Base-by-base conservation (phyloP, 371 early-diverging fungal species). In the Choanephora cucurbitarum region DNA sequence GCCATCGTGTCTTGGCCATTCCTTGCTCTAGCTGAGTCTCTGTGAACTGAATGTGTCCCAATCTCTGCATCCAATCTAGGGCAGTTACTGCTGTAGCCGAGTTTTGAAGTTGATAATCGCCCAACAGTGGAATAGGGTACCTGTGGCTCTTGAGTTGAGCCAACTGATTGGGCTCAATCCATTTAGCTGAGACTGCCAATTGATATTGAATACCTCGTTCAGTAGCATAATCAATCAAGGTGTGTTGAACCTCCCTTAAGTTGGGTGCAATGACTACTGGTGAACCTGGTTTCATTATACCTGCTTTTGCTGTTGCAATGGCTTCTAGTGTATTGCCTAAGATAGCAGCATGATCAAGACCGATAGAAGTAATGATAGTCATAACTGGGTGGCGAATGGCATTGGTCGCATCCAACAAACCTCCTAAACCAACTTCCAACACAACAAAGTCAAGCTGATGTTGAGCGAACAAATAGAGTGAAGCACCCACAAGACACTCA, bases 351-450 rank as follows among this genome's bases (percentile, higher is more conserved):
- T 94, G 94, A 64, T 94, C 94, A 55, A 83, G 43, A 2, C 86
- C 91, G 33, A 94, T 83, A 0, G 84, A 50, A 3, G 90, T 84
- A 24, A 93, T 77, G 39, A 90, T 70, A 2, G 77, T 61, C 51
- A 81, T 77, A 10, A 67, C 58, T 0, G 80, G 70, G 10, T 54
- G 48, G 10, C 63, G 70, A 60, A 92, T 81, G 0, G 91, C 88
- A 63, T 91, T 94, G 1, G 94, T 94, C 0, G 94, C 92, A 57
- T 94, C 94, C 21, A 86, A 62, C 17, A 73, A 48, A 10, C 94
- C 94, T 31, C 94, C 94, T 51, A 94, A 45, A 3, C 94, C 94
- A 9, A 91, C 91, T 65, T 94, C 94, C 11, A 93, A 68, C 5
- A 94, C 84, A 0, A 85, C 87, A 43, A 87, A 67, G 13, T 90